Base-by-base conservation (phyloP, 1,284 basidiomycete genomes). In the Xerocomus amazonicus region DNA sequence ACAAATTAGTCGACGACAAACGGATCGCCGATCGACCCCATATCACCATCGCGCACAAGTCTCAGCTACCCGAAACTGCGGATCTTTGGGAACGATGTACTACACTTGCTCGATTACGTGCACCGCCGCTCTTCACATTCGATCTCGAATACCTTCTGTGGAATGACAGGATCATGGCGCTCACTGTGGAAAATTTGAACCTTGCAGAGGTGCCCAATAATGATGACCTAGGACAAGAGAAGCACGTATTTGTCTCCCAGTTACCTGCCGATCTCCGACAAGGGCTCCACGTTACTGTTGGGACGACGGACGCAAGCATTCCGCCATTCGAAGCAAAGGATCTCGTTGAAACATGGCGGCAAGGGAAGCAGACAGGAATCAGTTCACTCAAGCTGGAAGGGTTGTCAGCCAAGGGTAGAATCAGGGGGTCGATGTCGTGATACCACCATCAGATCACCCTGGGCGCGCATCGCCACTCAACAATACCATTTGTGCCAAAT, bases 241-340 rank as follows among this genome's bases (percentile, higher is more conserved):
- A 75, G 5, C 60, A 71, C 13, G 70, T 73, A 33, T 81, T 88
- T 43, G 56, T 84, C 17, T 65, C 66, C 3, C 60, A 55, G 39
- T 59, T 94, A 17, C 72, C 78, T 0, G 62, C 70, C 13, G 75
- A 79, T 14, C 59, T 83, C 10, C 71, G 70, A 51, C 58, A 70
- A 10, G 56, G 77, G 53, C 65, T 95, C 56, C 97, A 99, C 66
- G 80, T 99, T 52, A 99, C 97, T 0, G 83, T 98, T 4, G 97
- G 92, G 3, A 96, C 92, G 5, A 60, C 66, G 47, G 62, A 75
- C 36, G 63, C 69, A 14, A 69, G 71, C 2, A 74, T 96, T 1
- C 59, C 66, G 0, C 78, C 92, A 1, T 81, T 88, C 38, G 92
- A 97, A 71, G 90, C 83, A 9, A 83, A 73, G 62, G 65, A 56